Base-by-base conservation (phyloP, 2,329 filamentous ascomycete genomes). In the Aspergillaceae sp. region DNA sequence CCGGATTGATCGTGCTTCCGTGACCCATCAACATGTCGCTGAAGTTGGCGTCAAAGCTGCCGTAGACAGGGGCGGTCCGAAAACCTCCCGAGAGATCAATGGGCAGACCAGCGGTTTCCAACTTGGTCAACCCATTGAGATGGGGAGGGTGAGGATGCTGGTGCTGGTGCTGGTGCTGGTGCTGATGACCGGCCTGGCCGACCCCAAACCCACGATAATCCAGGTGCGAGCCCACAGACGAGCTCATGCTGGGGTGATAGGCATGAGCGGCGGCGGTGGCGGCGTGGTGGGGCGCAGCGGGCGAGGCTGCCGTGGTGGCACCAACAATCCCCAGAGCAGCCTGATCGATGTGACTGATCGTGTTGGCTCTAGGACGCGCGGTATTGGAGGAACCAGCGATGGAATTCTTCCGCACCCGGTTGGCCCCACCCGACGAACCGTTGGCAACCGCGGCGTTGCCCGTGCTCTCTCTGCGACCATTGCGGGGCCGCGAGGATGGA, bases 281-380 rank as follows among this genome's bases (percentile, higher is more conserved):
- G 41, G 62, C 61, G 4, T 30, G 29, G 8, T 26, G 34, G 9
- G 47, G 11, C 8, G 47, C 35, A 3, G 49, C 48, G 5, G 53
- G 44, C 7, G 35, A 56, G 47, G 46, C 56, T 34, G 60, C 61
- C 40, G 54, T 51, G 7, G 57, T 50, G 19, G 19, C 19, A 51
- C 58, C 56, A 30, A 63, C 54, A 69, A 92, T 79, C 56, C 84
- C 86, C 64, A 94, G 78, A 36, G 83, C 80, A 45, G 77, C 75
- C 47, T 80, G 79, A 63, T 96, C 92, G 47, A 97, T 82, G 65
- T 97, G 90, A 62, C 90, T 92, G 61, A 98, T 94, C 34, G 92
- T 98, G 64, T 97, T 97, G 45, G 92, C 91, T 58, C 92, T 78
- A 26, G 91, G 92, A 54, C 92, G 79, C 80, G 91, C 90, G 44